Percentiles rank a stretch among this genome's conserved stretches.
Evolutionary conservation across 495 filamentous ascomycete genomes (phyloP).

Genomic region (Tuber calosporum): DNA sequence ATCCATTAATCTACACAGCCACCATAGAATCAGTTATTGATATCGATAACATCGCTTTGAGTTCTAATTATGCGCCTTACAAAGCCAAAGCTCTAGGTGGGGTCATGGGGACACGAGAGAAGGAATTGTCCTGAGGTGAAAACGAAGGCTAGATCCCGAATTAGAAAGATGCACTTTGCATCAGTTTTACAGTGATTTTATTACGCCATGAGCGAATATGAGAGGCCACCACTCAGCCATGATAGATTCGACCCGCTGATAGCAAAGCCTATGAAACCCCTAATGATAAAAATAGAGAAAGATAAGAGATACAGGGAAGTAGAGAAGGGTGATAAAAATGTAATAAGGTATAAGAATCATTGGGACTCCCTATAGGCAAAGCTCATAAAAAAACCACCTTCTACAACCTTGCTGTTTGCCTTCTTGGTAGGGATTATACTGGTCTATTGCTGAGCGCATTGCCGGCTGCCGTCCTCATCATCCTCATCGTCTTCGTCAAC

Average conservation of each 20-base stretch:
- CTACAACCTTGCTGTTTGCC: neutral
- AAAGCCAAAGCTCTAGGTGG: neutral
- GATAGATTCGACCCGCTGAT: neutral
- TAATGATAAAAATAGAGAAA: slow-evolving; percentile 4
- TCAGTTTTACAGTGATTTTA: neutral
- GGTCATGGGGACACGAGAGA: neutral
- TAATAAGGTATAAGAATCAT: slow-evolving; percentile 9
- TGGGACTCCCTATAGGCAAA: neutral
- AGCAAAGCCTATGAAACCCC: neutral
- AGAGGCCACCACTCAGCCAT: neutral
- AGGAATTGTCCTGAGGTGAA: neutral
- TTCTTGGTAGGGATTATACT: neutral
- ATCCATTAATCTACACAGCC: neutral
- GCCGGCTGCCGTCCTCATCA: slow-evolving; percentile 51
- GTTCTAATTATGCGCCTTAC: neutral
- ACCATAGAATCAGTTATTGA: neutral
- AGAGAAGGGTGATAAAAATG: slow-evolving; percentile 5
- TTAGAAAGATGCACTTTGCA: neutral
- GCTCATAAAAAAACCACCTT: neutral
- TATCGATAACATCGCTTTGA: neutral
- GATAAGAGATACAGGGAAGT: slow-evolving; percentile 10
- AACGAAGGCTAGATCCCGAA: neutral
- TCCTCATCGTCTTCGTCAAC: slow-evolving; percentile 74
- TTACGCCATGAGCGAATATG: neutral
- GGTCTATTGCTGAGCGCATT: slow-evolving; percentile 62